phyloP scores from a whole-genome alignment of 305 asterid species.

The Salvia sclarea region DNA sequence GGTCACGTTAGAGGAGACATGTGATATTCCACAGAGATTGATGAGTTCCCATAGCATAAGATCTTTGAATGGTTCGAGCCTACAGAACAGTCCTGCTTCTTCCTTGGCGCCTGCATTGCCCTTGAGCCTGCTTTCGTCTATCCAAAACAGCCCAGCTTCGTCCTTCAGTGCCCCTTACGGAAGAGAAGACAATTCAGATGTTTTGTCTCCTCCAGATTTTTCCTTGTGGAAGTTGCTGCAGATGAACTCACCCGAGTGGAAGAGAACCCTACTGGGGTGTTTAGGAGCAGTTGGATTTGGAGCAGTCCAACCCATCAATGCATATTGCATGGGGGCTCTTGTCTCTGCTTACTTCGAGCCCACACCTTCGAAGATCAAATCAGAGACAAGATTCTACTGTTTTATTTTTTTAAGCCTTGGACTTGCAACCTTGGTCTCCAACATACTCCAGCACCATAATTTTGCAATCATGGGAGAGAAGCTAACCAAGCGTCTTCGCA shows the following conservation, averaged over 20 bases:
- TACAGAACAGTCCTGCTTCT: conserved; percentile 40
- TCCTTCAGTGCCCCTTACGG: conserved; percentile 31
- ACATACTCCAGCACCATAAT: conserved; percentile 57
- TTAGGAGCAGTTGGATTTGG: conserved; percentile 56
- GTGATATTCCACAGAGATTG: conserved; percentile 13
- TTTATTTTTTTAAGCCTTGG: conserved; percentile 42
- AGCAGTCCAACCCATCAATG: conserved; percentile 42
- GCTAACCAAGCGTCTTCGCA: conserved; percentile 40
- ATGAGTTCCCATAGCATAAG: conserved; percentile 29
- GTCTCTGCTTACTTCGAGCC: conserved; percentile 43
- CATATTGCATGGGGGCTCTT: conserved; percentile 52
- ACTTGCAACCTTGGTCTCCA: conserved; percentile 41
- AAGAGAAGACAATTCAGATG: conserved; percentile 32
- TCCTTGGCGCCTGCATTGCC: conserved; percentile 35
- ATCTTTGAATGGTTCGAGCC: conserved; percentile 34
- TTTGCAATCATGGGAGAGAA: conserved; percentile 64
- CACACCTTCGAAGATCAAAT: conserved; percentile 37
- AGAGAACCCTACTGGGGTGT: conserved; percentile 53
- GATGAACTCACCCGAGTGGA: conserved; percentile 70
- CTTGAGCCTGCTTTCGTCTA: conserved; percentile 39
- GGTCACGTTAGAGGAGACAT: conserved; percentile 21
- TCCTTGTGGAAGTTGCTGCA: conserved; percentile 40
- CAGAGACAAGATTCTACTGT: conserved; percentile 47
- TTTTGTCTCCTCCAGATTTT: conserved; percentile 27
- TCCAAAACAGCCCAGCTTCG: conserved; percentile 47